A percentile compares a stretch with the other conserved stretches of the same genome.
phyloP scores from a whole-genome alignment of 164 flowering plant species.

The Cinnamomum chago region DNA sequence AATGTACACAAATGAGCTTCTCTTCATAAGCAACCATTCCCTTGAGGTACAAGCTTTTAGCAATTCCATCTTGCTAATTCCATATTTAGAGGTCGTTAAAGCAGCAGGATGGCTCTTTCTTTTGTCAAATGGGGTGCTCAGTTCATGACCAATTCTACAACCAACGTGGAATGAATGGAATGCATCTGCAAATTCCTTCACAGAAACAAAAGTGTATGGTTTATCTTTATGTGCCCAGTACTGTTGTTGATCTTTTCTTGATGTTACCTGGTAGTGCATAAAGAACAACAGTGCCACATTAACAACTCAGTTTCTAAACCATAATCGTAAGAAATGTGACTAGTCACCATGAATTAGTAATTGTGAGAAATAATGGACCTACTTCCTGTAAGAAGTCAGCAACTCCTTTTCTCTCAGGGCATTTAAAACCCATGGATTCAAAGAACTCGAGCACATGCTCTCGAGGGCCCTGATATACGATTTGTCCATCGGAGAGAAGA shows the following conservation, averaged over 20 bases:
- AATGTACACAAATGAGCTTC: conserved; percentile 36
- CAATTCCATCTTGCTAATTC: conserved; percentile 47
- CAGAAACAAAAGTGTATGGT: conserved; percentile 36
- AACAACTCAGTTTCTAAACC: too few relatives aligned
- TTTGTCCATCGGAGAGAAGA: conserved; percentile 64
- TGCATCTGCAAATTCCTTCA: conserved; percentile 40
- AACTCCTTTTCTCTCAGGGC: conserved; percentile 65
- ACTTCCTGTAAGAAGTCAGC: conserved; percentile 79
- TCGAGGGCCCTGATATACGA: conserved; percentile 74
- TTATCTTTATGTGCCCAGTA: conserved; percentile 35
- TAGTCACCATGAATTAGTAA: not conserved
- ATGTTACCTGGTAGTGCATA: conserved; percentile 33
- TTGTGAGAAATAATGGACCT: not conserved
- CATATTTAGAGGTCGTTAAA: conserved; percentile 36
- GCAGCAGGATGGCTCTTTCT: conserved; percentile 42
- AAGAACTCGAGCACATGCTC: conserved; percentile 61
- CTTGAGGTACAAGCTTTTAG: conserved; percentile 36
- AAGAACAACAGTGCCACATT: not conserved
- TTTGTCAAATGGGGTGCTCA: conserved; percentile 36
- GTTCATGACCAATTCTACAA: conserved; percentile 23
- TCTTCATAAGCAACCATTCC: conserved; percentile 41
- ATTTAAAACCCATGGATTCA: conserved; percentile 59
- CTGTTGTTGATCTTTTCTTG: conserved; percentile 46
- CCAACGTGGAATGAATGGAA: conserved; percentile 55
- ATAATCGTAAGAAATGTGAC: not conserved